Percentiles rank a stretch among this genome's conserved stretches.
phyloP scores from a whole-genome alignment of 352 stramenopile genomes.

The Elongisporangium undulatum region DNA sequence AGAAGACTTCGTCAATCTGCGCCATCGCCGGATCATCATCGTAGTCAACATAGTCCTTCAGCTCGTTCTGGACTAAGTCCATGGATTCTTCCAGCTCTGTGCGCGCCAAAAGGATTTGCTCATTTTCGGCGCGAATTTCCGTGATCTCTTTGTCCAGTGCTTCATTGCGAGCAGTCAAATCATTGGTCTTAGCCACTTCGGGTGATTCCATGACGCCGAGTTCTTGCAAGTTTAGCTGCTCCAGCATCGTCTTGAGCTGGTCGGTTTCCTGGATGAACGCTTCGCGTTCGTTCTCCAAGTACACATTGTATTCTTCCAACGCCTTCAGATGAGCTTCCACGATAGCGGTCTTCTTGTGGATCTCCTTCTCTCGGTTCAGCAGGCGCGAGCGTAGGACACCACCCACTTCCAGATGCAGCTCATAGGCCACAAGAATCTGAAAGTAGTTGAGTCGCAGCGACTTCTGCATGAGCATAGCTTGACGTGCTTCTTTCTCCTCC shows the following conservation, averaged over 20 bases:
- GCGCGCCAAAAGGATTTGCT: conserved; percentile 45
- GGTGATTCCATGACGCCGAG: conserved; percentile 53
- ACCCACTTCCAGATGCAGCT: conserved; percentile 81
- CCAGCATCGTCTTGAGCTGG: conserved; percentile 50
- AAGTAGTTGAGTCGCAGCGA: conserved; percentile 75
- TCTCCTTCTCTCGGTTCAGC: conserved; percentile 34
- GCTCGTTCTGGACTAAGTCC: conserved; percentile 55
- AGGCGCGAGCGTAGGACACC: conserved; percentile 49
- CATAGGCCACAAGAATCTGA: conserved; percentile 62
- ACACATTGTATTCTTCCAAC: conserved; percentile 33
- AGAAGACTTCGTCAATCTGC: conserved; percentile 67
- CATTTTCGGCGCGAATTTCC: conserved; percentile 70
- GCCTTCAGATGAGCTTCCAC: conserved; percentile 40
- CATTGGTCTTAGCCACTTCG: conserved; percentile 52
- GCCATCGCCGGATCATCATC: conserved; percentile 31
- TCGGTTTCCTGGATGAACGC: conserved; percentile 45
- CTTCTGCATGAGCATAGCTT: conserved; percentile 50
- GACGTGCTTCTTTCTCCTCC: conserved; percentile 61
- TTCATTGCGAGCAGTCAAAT: conserved; percentile 42
- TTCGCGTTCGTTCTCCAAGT: conserved; percentile 57
- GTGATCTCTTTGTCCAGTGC: conserved; percentile 69
- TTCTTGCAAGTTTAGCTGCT: conserved; percentile 55
- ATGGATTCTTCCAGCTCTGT: conserved; percentile 46
- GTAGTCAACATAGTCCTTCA: conserved; percentile 60
- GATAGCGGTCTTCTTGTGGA: conserved; percentile 54